Evolutionary conservation across 805 yeast species (phyloP), one percentile per base, ranked within the genome.

Genomic region (Nematodospora valgi): DNA sequence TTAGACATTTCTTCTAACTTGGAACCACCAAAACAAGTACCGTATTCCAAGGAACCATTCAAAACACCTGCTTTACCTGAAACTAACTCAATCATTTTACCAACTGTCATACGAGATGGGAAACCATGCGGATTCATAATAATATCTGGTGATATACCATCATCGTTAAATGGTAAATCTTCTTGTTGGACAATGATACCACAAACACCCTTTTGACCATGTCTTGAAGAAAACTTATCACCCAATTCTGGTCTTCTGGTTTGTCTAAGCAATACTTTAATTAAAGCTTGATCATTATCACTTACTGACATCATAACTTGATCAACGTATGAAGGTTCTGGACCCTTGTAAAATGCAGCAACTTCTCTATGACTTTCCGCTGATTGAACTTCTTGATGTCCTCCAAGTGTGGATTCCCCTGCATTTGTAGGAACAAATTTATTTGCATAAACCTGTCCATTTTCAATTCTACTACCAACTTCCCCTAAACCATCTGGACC

Each of bases 21-120:
- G n/a, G 96, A 86, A 21, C 98, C 98, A 30, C 98, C 98, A 57
- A 93, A 93, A 67, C 98, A 93, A 1, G 98, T 93, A 52, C 98
- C 98, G 51, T 93, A 93, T 58, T 93, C 95, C 41, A 93, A 68
- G 2, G 85, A 55, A 3, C 98, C 98, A 49, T 86, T 84, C 48
- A 93, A 64, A 25, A 93, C 97, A 58, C 98, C 98, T 0, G 98
- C 98, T 56, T 93, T 93, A 48, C 98, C 98, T 21, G 96, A 84
- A 16, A 93, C 84, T 43, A 91, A 72, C 61, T 93, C 98, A 47
- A 93, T 79, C 98, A 93, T 91, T 63, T 93, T 93, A 40, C 98
- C 98, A 13, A 93, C 98, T 25, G 98, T 93, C 98, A 93, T 93
- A 76, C 98, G 95, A 23, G 98, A 91, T 44, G 98, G 98, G 82